Conservation (phyloP, 2,329 filamentous ascomycete species). For the Epichloe baconii region DNA sequence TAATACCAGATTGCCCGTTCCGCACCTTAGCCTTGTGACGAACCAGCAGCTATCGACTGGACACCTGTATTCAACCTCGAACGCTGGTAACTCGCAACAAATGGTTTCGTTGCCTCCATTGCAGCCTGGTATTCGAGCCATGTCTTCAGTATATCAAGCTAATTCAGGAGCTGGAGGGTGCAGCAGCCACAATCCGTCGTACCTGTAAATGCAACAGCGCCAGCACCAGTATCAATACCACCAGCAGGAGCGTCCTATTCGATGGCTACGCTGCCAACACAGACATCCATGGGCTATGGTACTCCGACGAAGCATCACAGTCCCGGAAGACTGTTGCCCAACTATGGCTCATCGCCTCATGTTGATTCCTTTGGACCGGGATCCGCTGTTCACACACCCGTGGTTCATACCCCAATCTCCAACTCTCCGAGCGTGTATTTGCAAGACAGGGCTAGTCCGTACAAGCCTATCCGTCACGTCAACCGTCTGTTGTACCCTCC, state of each 20-base stretch:
- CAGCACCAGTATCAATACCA: constrained; percentile 7
- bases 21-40: constrained; percentile 56
- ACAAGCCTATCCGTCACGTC: constrained; percentile 78
- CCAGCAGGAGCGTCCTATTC: constrained; percentile 10
- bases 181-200: constrained; percentile 23
- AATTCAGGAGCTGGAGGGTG: constrained; percentile 25
- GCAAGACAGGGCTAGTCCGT: constrained; percentile 79
- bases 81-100: constrained; percentile 15
- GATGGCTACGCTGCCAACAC: constrained; percentile 10
- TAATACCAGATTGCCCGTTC: constrained; percentile 46
- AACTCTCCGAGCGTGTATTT: constrained; percentile 82
- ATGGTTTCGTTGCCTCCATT: constrained; percentile 49
- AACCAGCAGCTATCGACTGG: constrained; percentile 24
- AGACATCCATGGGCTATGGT: constrained; percentile 26
- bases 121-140: constrained; percentile 50
- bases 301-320: constrained; percentile 42
- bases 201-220: constrained; percentile 13
- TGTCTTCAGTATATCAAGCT: constrained; percentile 62
- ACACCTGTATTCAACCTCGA: constrained; percentile 29
- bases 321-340: constrained; percentile 30
- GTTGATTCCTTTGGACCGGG: constrained; percentile 44
- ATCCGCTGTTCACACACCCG: constrained; percentile 44
- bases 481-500: constrained; percentile 86
- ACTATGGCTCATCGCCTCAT: constrained; percentile 51
- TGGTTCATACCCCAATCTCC: constrained; percentile 48